Base-by-base conservation (phyloP, 352 stramenopile species). In the Pythium brassicae region DNA sequence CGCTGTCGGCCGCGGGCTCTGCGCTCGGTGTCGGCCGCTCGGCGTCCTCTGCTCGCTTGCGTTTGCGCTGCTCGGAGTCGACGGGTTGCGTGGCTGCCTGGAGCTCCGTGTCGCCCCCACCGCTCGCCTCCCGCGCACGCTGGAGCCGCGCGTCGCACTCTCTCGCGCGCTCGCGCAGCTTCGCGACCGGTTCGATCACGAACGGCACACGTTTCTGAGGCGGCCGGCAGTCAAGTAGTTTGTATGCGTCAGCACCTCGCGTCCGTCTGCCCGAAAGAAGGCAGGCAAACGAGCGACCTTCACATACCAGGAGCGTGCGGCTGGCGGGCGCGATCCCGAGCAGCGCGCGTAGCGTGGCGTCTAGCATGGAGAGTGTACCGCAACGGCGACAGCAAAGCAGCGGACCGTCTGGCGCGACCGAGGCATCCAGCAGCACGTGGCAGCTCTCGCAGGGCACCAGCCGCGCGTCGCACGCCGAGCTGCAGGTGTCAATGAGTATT, bases 381-480 rank as follows among this genome's bases (percentile, higher is more conserved):
- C 66, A 74, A n/a, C 66, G 63, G 12, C 26, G 54, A 50, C 66
- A 74, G 22, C 42, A 47, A 7, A 74, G 55, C 55, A 74, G 57
- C 46, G 65, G 56, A 37, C 52, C 60, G 26, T 63, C 63, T 1
- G 62, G 42, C 23, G 55, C 50, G 19, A 43, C 37, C 14, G 65
- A 52, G 0, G 49, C 48, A 4, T 57, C 55, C 19, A 64, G n/a
- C 15, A 71, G 55, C 56, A 59, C 14, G 48, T 71, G 47, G 48
- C 66, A 74, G 56, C 60, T 68, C 55, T 71, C 66, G 47, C 66
- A 74, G 11, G 52, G 29, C 45, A 59, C 55, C 59, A 66, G 60
- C 12, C 59, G 62, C n/a, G 48, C 34, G 3, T 42, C 27, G 25
- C 66, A 74, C 6, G 47, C 25, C 2, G 45, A 46, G 51, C 63